Conservation (phyloP, 345 rosid genomes). For the Boechera retrofracta region DNA sequence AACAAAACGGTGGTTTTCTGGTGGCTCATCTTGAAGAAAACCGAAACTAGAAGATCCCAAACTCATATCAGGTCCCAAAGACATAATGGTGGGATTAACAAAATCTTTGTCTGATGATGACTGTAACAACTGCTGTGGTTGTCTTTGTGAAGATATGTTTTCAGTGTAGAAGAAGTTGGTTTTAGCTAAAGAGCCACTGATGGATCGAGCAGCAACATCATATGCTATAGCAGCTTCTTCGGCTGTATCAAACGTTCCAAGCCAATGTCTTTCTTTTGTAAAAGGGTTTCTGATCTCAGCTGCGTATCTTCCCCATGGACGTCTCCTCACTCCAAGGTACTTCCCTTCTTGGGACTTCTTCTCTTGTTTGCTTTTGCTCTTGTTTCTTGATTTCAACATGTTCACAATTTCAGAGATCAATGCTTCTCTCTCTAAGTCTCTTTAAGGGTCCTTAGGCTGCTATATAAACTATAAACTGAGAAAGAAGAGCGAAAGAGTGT, state of each 20-base stretch:
- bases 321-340: constrained; percentile 73
- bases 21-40: constrained; percentile 34
- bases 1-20: neutral
- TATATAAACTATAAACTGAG: constrained; percentile 12
- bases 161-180: constrained; percentile 80
- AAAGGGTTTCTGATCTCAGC: constrained; percentile 85
- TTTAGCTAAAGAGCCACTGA: constrained; percentile 69
- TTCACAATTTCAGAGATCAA: constrained; percentile 5
- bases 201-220: constrained; percentile 72
- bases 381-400: constrained; percentile 51
- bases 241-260: constrained; percentile 86
- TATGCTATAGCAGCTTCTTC: constrained; percentile 82
- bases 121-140: constrained; percentile 45
- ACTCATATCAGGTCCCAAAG: constrained; percentile 29
- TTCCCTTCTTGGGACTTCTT: constrained; percentile 51
- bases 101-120: constrained; percentile 46
- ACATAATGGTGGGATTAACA: constrained; percentile 17
- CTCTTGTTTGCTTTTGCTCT: constrained; percentile 55
- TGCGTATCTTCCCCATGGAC: constrained; percentile 92
- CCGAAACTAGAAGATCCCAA: constrained; percentile 30
- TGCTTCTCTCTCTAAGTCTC: constrained; percentile 21
- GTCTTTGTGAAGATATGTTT: constrained; percentile 48
- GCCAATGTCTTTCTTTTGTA: constrained; percentile 85
- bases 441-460: constrained; percentile 23
- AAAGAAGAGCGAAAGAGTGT: constrained; percentile 10